A percentile compares a stretch with the other conserved stretches of the same genome.
phyloP scores from a whole-genome alignment of 2,329 filamentous ascomycete species.

The Penicillium glabrum region DNA sequence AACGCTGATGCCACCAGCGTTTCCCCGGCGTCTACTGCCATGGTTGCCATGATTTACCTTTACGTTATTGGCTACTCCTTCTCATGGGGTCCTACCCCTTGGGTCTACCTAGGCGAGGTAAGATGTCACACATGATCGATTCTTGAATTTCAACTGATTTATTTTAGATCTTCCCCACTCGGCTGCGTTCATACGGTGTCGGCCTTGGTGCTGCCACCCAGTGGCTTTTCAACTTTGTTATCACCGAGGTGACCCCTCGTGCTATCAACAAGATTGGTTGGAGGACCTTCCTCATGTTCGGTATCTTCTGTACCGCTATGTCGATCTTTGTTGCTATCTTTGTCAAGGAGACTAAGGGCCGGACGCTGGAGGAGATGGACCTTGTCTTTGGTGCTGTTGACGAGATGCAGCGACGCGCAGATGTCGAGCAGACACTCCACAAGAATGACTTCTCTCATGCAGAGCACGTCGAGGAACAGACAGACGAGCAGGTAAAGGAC shows the following conservation, averaged over 20 bases:
- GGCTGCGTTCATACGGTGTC: constrained; percentile 41
- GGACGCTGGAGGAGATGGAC: constrained; percentile 43
- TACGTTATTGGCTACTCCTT: constrained; percentile 40
- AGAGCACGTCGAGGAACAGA: constrained; percentile 17
- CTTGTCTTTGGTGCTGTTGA: constrained; percentile 29
- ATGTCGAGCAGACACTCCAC: constrained; percentile 27
- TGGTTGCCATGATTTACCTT: constrained; percentile 53
- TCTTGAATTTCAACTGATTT: background rate
- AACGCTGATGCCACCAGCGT: constrained; percentile 24
- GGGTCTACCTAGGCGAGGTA: constrained; percentile 37
- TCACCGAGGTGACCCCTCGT: constrained; percentile 42
- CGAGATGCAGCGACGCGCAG: constrained; percentile 22
- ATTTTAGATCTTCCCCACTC: constrained; percentile 38
- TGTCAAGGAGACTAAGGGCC: constrained; percentile 42
- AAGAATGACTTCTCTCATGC: constrained; percentile 24
- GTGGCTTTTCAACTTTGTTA: constrained; percentile 45
- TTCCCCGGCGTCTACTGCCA: constrained; percentile 33
- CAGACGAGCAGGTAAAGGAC: background rate
- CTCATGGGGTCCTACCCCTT: constrained; percentile 29
- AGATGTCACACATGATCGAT: background rate
- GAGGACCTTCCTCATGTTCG: constrained; percentile 45
- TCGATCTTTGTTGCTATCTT: constrained; percentile 35
- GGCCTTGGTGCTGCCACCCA: constrained; percentile 40
- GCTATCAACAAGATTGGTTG: constrained; percentile 41
- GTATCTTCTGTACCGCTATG: constrained; percentile 39